Conservation (phyloP, 2,329 filamentous ascomycete genomes). For the Ceratocystis albifundus region DNA sequence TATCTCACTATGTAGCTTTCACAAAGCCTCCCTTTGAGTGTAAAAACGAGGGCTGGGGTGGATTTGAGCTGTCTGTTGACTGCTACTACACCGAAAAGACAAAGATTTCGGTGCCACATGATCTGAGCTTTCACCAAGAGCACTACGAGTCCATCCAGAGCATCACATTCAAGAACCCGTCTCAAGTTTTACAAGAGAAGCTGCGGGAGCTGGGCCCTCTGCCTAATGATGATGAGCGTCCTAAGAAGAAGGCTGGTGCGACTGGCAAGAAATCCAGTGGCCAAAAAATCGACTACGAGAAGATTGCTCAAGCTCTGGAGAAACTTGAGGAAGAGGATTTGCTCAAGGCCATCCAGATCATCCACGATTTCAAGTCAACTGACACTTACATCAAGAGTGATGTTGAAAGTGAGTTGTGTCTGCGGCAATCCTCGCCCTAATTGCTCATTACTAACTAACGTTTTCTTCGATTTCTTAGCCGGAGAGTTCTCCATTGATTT, state of each 20-base stretch:
- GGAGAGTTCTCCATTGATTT: slow-evolving; percentile 98
- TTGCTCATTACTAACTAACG: slow-evolving; percentile 21
- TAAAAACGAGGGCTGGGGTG: slow-evolving; percentile 92
- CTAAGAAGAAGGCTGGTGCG: slow-evolving; percentile 51
- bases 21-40: slow-evolving; percentile 79
- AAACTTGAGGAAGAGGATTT: slow-evolving; percentile 88
- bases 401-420: slow-evolving; percentile 62
- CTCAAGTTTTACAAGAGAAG: slow-evolving; percentile 64
- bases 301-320: slow-evolving; percentile 81
- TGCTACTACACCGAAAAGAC: slow-evolving; percentile 77
- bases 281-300: slow-evolving; percentile 75
- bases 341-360: slow-evolving; percentile 89
- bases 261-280: slow-evolving; percentile 66
- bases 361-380: slow-evolving; percentile 89
- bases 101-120: slow-evolving; percentile 69
- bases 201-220: slow-evolving; percentile 77
- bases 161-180: slow-evolving; percentile 85
- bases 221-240: slow-evolving; percentile 57
- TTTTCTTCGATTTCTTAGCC: slow-evolving; percentile 37
- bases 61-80: slow-evolving; percentile 89
- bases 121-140: slow-evolving; percentile 77
- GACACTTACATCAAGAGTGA: slow-evolving; percentile 97
- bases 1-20: slow-evolving; percentile 46
- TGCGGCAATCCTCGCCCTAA: neutral
- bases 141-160: slow-evolving; percentile 74